A percentile compares a stretch with the other conserved stretches of the same genome.
Conservation (phyloP, 805 yeast genomes). For the Teunomyces funiuensis region DNA sequence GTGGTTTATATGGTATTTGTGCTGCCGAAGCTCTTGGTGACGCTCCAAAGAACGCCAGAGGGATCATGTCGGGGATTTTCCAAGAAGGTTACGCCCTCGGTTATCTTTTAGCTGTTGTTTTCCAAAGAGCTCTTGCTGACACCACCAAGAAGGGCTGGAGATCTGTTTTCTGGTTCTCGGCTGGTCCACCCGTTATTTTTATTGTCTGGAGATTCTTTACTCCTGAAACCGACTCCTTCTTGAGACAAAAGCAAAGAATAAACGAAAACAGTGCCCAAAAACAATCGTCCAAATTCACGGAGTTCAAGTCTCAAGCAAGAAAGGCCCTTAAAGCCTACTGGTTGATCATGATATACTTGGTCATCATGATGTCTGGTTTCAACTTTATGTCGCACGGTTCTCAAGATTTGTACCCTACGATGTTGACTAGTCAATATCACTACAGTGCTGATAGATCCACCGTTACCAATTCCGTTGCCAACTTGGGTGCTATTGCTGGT, state of each 20-base stretch:
- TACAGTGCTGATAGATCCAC: slow-evolving; percentile 34
- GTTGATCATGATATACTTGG: slow-evolving; percentile 57
- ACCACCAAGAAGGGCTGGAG: slow-evolving; percentile 58
- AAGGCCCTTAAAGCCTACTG: slow-evolving; percentile 49
- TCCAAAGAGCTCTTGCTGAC: slow-evolving; percentile 61
- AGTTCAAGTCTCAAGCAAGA: slow-evolving; percentile 13
- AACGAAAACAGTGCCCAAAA: slow-evolving; percentile 11
- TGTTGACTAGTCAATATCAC: slow-evolving; percentile 34
- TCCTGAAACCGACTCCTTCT: slow-evolving; percentile 62
- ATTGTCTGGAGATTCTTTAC: slow-evolving; percentile 55
- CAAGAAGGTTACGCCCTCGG: slow-evolving; percentile 83
- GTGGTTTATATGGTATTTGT: slow-evolving; percentile 66
- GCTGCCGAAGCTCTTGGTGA: slow-evolving; percentile 69
- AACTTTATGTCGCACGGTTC: slow-evolving; percentile 44
- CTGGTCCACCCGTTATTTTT: slow-evolving; percentile 64
- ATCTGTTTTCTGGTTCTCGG: slow-evolving; percentile 66
- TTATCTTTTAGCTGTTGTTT: slow-evolving; percentile 61
- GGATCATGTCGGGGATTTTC: slow-evolving; percentile 63
- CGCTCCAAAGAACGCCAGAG: slow-evolving; percentile 56
- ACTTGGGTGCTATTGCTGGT: slow-evolving; percentile 42
- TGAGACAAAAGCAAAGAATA: slow-evolving; percentile 31
- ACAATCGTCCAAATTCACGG: slow-evolving; percentile 7
- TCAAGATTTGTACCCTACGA: slow-evolving; percentile 43
- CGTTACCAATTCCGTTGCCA: slow-evolving; percentile 41
- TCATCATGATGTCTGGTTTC: slow-evolving; percentile 46